Evolutionary conservation across 2,329 filamentous ascomycete genomes (phyloP), one percentile per base, ranked within the genome.

Genomic region (Periconia sp.): DNA sequence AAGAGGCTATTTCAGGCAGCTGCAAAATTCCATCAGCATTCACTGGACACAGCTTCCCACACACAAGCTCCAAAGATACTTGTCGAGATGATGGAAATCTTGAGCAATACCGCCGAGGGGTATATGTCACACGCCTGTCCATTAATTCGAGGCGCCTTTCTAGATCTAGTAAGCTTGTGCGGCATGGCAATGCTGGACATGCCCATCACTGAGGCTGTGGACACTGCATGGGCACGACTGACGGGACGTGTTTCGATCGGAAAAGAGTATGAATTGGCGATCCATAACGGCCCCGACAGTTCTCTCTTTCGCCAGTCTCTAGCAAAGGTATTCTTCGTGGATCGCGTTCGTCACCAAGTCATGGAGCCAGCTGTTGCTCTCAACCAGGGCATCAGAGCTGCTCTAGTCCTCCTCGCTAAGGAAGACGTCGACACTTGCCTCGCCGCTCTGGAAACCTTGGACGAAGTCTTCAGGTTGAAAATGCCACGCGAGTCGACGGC

Each of bases 131-230:
- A 11, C 49, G 7, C 64, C 10, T 77, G 74, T 47, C 59, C 70
- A 1, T 65, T 75, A 23, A 66, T 69, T 8, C 67, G 66, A 53
- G 63, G 69, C 3, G 69, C 71, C 7, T 74, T 73, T 45, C 56
- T 76, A 2, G 74, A 77, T 41, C 55, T 76, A 14, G 48, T 70
- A 20, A 66, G 61, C 50, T 49, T 65, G 1, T 71, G 65, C 42
- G 66, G 64, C 3, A 58, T 64, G 53, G 37, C 60, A 7, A 55
- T 66, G 18, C 52, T 66, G 3, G 49, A 64, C 57, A 52, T 58
- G 49, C 20, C 57, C 55, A 60, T 64, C 51, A 49, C 56, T 14
- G 30, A 53, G 14, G 52, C 62, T 1, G 56, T 60, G 14, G 47
- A 66, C 10, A n/a, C 49, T 10, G 53, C 59, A 19, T 70, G 67